These are phyloP conservation scores for Metschnikowia continentalis DNA, from an alignment of 805 yeast species.

Conservation along the genomic window DNA sequence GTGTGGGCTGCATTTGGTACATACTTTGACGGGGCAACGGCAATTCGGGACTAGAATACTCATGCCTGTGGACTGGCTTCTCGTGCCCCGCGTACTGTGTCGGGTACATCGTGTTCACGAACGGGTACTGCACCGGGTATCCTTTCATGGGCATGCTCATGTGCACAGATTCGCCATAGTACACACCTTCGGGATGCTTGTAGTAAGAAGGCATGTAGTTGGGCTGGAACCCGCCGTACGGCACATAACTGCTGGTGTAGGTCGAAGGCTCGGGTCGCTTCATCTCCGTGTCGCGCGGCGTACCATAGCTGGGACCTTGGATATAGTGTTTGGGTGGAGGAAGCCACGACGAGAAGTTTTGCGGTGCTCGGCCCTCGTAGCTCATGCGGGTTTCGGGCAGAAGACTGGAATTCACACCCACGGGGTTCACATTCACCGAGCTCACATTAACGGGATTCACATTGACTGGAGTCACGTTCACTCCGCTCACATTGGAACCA, in stretches of 20 bases:
- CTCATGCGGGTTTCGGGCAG: not conserved
- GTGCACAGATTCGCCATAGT: constrained; percentile 4
- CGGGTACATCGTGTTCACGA: constrained; percentile 5
- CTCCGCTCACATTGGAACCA: not conserved
- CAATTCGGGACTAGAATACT: not conserved
- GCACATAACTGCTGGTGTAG: not conserved
- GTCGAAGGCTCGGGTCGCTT: not conserved
- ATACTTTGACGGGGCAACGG: not conserved
- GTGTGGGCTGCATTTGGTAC: not conserved
- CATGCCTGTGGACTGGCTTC: not conserved
- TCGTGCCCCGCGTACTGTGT: not conserved
- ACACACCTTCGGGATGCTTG: constrained; percentile 3
- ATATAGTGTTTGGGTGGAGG: constrained; percentile 4
- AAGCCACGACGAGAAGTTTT: constrained; percentile 1
- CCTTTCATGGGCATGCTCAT: constrained; percentile 3
- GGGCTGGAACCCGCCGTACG: constrained; percentile 3
- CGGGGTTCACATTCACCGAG: not conserved
- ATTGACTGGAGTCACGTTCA: not conserved
- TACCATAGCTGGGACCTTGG: not conserved
- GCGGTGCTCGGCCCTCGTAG: not conserved
- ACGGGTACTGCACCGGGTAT: constrained; percentile 5
- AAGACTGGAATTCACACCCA: not conserved
- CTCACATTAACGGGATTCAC: not conserved
- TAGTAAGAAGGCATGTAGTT: constrained; percentile 2
- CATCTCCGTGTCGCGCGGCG: not conserved